These are phyloP conservation scores for Cladophialophora immunda DNA, from an alignment of 2,329 filamentous ascomycete species.

Conservation along the genomic window DNA sequence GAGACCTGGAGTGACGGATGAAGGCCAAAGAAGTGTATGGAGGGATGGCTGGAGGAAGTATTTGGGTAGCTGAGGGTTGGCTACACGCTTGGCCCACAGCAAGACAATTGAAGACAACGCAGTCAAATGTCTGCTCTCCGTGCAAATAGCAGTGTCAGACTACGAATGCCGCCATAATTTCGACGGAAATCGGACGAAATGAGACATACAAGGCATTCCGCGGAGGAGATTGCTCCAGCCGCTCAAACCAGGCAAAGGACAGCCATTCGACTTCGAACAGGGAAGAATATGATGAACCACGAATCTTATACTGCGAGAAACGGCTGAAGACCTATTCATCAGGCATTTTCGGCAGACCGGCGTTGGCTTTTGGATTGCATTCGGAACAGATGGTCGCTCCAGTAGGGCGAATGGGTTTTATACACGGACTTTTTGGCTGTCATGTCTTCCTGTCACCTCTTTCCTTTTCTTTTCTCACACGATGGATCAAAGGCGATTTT, in stretches of 20 bases:
- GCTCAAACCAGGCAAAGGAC: neutral
- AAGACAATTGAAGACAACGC: neutral
- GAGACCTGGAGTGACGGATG: slow-evolving; percentile 57
- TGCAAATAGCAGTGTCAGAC: neutral
- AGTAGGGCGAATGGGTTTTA: neutral
- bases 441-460: too few relatives aligned
- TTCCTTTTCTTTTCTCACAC: too few relatives aligned
- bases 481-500: too few relatives aligned
- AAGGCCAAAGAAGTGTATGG: slow-evolving; percentile 71
- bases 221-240: neutral
- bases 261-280: neutral
- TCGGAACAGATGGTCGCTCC: neutral
- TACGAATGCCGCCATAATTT: neutral
- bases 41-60: slow-evolving; percentile 86
- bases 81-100: neutral
- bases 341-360: neutral
- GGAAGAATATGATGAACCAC: neutral
- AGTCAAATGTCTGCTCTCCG: neutral
- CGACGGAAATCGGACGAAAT: neutral
- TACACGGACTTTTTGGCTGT: neutral
- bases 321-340: neutral
- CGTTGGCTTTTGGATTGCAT: neutral
- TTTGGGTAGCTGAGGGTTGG: slow-evolving; percentile 56
- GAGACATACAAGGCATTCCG: neutral
- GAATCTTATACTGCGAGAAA: neutral